Evolutionary conservation across 2,329 filamentous ascomycete genomes (phyloP), one percentile per base, ranked within the genome.

Genomic region (Blastomyces parvus): DNA sequence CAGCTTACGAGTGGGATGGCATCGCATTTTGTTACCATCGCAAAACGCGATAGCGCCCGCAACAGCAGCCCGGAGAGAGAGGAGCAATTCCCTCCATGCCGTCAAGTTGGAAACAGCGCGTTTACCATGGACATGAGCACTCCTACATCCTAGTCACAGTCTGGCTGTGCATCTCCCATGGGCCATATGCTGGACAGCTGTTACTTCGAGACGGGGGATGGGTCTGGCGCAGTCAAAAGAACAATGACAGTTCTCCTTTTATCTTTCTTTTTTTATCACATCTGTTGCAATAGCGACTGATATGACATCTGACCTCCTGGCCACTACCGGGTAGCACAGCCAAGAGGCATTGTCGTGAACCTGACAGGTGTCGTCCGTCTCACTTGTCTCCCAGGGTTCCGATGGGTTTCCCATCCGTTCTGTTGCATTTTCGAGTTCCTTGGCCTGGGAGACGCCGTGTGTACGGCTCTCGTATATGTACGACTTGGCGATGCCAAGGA

Each of bases 361-460:
- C 25, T 57, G 55, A 57, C 55, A 57, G 55, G 14, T 57, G 55
- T 57, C 55, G 30, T 40, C 30, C n/a, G 27, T 27, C 55, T 53
- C 13, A 19, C 50, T n/a, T n/a, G 14, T 17, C 19, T 22, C 19
- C 30, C 19, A n/a, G 27, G 19, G 14, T 30, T 38, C 53, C 17
- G 53, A 56, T 13, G 22, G 22, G 22, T 25, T 50, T 25, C 17
- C 9, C 48, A 52, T 22, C 19, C 46, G 22, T n/a, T 25, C 46
- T 48, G 22, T 53, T 53, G 50, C 13, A 22, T 11, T 30, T 53
- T 19, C 50, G 25, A 53, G 50, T 30, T 27, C 50, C 27, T 27
- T 2, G 50, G 19, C 25, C 33, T 27, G 50, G 6, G 27, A 44
- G 19, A 22, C n/a, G 19, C 44, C n/a, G 30, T 33, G 8, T 33